Percentiles rank a stretch among this genome's conserved stretches.
Evolutionary conservation across 768 basidiomycete species (phyloP).

Genomic region (Mycena galopus): DNA sequence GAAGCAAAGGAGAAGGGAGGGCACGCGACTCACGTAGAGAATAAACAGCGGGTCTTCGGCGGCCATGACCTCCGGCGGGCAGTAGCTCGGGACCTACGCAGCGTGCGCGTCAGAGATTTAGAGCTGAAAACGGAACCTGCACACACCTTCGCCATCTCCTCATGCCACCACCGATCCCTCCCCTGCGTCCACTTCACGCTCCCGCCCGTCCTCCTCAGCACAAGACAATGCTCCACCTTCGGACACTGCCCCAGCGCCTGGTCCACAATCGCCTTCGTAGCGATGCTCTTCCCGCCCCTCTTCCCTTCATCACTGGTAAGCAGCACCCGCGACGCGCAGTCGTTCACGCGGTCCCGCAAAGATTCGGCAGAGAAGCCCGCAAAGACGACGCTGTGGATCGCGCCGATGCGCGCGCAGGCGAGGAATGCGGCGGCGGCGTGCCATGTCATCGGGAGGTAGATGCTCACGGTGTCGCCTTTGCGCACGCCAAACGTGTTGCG

Average conservation of each 20-base stretch:
- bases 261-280: constrained; percentile 95
- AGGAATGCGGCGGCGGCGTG: constrained; percentile 97
- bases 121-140: neutral
- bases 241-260: constrained; percentile 89
- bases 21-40: constrained; percentile 93
- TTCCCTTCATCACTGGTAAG: constrained; percentile 96
- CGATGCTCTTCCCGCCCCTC: constrained; percentile 95
- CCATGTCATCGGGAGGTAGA: constrained; percentile 96
- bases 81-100: constrained; percentile 86
- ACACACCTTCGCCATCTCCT: constrained; percentile 82
- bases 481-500: constrained; percentile 84
- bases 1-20: neutral
- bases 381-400: constrained; percentile 97
- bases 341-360: constrained; percentile 90
- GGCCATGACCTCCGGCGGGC: constrained; percentile 88
- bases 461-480: constrained; percentile 95
- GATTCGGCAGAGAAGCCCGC: constrained; percentile 97
- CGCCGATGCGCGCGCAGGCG: constrained; percentile 96
- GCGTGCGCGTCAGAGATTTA: constrained; percentile 64
- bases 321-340: constrained; percentile 91
- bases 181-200: constrained; percentile 85
- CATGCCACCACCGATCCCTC: constrained; percentile 97
- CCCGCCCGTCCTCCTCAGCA: constrained; percentile 89
- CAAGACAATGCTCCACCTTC: constrained; percentile 89
- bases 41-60: constrained; percentile 99